Base-by-base conservation (phyloP, 2,329 filamentous ascomycete genomes). In the Peltaster fructicola region DNA sequence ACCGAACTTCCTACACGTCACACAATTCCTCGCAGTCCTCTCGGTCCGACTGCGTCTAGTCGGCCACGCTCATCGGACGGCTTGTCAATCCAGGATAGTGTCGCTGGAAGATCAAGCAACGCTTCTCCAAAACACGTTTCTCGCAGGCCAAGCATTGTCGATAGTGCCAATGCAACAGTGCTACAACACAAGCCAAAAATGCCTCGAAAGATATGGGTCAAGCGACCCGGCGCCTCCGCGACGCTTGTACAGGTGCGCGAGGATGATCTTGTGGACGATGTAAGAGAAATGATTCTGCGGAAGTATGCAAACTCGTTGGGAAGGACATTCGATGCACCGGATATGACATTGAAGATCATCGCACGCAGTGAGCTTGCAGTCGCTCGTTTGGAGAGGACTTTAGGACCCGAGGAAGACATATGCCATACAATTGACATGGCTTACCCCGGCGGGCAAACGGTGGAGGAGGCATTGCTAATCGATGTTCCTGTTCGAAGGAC, bases 281-380 rank as follows among this genome's bases (percentile, higher is more conserved):
- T 92, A 33, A 76, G 85, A 40, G 88, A 93, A 39, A 70, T 81
- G 61, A 88, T 95, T 29, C 58, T 95, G 39, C 72, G 70, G 43
- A 95, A 95, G 57, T 98, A 95, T 51, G 71, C 73, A 40, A 95
- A 98, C 53, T 90, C 82, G 8, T 62, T 98, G 14, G 85, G 85
- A 24, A 73, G 73, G 39, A 77, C 67, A 25, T 93, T 84, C 50
- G 88, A 98, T 54, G 66, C 88, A 7, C 88, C 88, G 8, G 88
- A 98, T 50, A 66, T 98, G 30, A 72, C 68, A 7, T 61, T 95
- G 35, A 72, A 77, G 34, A 77, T 95, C 38, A 49, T 64, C 9
- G 68, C 77, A n/a, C 66, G 81, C 28, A 45, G 53, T 19, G 45
- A 44, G 10, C 38, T 35, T 17, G 36, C 34, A 5, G 34, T 31